These are phyloP conservation scores for Clonostachys rhizophaga DNA, from an alignment of 2,329 filamentous ascomycete genomes.

Conservation along the genomic window DNA sequence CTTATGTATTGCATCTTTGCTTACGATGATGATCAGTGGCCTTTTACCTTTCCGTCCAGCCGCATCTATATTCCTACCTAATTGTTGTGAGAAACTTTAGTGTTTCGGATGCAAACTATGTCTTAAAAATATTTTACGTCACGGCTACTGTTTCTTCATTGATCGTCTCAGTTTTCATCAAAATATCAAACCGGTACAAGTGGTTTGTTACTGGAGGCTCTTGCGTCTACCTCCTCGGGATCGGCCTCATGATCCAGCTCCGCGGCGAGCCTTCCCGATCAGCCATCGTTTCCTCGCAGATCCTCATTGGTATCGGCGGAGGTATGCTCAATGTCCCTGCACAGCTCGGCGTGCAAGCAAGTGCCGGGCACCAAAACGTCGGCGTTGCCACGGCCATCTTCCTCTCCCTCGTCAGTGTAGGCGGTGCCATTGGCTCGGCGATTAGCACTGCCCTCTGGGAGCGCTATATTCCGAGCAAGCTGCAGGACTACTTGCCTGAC, in stretches of 20 bases:
- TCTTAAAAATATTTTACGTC: constrained; percentile 5
- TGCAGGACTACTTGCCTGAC: constrained; percentile 10
- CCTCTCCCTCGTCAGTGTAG: constrained; percentile 48
- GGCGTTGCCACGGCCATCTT: constrained; percentile 52
- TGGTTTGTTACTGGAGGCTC: constrained; percentile 22
- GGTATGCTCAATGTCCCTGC: constrained; percentile 22
- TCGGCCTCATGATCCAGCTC: constrained; percentile 47
- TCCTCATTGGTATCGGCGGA: constrained; percentile 19
- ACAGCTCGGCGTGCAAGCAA: constrained; percentile 23
- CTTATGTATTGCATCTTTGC: background rate
- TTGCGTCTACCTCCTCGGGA: constrained; percentile 32
- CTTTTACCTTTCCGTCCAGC: constrained; percentile 21
- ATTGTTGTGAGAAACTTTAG: constrained; percentile 23
- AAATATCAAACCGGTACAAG: constrained; percentile 20
- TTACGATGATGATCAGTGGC: constrained; percentile 9
- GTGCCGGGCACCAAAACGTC: constrained; percentile 30
- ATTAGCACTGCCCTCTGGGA: constrained; percentile 27
- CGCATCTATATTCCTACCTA: constrained; percentile 26
- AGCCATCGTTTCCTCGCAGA: constrained; percentile 22
- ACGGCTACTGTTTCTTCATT: constrained; percentile 15
- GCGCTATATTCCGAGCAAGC: constrained; percentile 10
- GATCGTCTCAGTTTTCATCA: constrained; percentile 19
- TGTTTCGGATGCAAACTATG: constrained; percentile 3
- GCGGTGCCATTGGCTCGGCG: constrained; percentile 44
- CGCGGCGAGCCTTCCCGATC: constrained; percentile 38